Evolutionary conservation across 2,329 filamentous ascomycete species (phyloP), one percentile per base, ranked within the genome.

Genomic region (Microsporum canis): DNA sequence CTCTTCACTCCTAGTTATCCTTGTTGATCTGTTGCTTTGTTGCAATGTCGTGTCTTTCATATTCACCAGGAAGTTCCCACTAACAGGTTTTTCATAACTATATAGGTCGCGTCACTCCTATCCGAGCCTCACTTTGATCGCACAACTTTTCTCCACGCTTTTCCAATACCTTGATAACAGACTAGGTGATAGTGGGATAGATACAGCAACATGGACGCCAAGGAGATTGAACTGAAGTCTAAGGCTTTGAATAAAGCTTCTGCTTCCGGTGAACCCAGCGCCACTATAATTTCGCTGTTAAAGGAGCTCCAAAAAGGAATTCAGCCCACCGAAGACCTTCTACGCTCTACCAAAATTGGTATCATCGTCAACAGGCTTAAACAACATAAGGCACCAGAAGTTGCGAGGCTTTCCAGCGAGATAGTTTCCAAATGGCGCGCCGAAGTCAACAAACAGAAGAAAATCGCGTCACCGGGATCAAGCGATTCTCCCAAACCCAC

Each of bases 261-360:
- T 49, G 79, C 80, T 55, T 84, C 85, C 61, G 88, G 88, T 70
- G 89, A 95, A 69, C 84, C 91, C 3, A 71, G 88, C 31, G 76
- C 85, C 45, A 87, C 84, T 63, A 82, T 95, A 58, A 78, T 95
- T 60, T 80, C 82, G 59, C 80, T 97, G 64, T 79, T 99, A 59
- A 85, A 87, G 68, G 84, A 86, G 58, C 80, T 97, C 43, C 89
- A 92, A 76, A 86, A 86, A 69, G 88, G 89, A 64, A 86, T 92
- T 39, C 82, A 84, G 55, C 88, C 91, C 7, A 94, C 89, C 2
- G 94, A 99, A 76, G 90, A 96, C 67, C 83, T 96, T 68, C 80
- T 99, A 66, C 86, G 92, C 70, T 88, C 88, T 47, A 97, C 92
- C n/a, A 88, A 88, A 68, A 92, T 95, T 58, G 94, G 94, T 68